These are phyloP conservation scores for Hanseniaspora occidentalis DNA, from an alignment of 805 yeast species.

Conservation along the genomic window DNA sequence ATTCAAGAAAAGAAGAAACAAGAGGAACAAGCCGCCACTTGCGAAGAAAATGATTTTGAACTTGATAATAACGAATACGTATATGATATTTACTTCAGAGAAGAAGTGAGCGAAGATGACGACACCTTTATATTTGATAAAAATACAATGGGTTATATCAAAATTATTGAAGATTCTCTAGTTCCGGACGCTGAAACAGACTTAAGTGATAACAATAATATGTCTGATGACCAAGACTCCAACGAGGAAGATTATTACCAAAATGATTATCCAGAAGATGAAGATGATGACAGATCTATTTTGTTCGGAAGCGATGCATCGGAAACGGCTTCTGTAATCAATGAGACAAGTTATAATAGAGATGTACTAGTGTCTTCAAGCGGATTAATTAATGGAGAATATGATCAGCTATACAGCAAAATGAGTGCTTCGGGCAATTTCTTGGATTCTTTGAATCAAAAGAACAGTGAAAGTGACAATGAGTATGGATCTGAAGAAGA, in stretches of 20 bases:
- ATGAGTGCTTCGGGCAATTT: slow-evolving; percentile 2
- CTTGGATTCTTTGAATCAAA: slow-evolving; percentile 24
- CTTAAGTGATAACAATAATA: slow-evolving; percentile 27
- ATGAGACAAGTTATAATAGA: not conserved
- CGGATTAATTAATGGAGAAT: slow-evolving; percentile 6
- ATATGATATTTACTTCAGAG: slow-evolving; percentile 76
- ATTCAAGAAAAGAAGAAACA: slow-evolving; percentile 6
- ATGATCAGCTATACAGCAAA: slow-evolving; percentile 4
- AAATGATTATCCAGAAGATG: slow-evolving; percentile 94
- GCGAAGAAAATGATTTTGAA: slow-evolving; percentile 17
- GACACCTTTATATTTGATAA: slow-evolving; percentile 19
- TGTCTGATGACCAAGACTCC: slow-evolving; percentile 70
- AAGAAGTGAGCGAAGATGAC: slow-evolving; percentile 47
- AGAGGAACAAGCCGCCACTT: slow-evolving; percentile 3
- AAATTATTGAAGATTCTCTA: slow-evolving; percentile 29
- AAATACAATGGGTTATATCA: slow-evolving; percentile 27
- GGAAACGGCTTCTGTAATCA: slow-evolving; percentile 25
- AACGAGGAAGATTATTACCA: slow-evolving; percentile 86
- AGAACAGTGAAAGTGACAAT: slow-evolving; percentile 61
- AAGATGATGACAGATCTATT: slow-evolving; percentile 44
- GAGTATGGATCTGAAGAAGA: slow-evolving; percentile 74
- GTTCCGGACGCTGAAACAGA: slow-evolving; percentile 26
- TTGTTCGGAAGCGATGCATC: slow-evolving; percentile 20
- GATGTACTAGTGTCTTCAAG: not conserved
- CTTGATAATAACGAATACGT: slow-evolving; percentile 54